Conservation (phyloP, 139 green algal species). For the Pleodorina starrii region DNA sequence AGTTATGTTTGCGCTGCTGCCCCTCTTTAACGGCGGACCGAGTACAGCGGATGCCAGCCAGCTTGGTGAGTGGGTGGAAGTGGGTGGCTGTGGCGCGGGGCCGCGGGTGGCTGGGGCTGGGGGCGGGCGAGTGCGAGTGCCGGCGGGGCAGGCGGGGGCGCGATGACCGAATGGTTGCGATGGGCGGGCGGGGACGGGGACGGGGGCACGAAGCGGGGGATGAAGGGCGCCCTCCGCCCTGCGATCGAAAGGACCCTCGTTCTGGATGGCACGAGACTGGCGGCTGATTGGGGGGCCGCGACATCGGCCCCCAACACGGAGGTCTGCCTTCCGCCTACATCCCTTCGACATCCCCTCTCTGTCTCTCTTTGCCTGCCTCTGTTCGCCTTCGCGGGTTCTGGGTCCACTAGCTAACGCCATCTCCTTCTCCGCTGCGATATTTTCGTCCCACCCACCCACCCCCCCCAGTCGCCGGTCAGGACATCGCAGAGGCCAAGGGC, state of each 20-base stretch:
- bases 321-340: too few relatives aligned
- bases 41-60: background rate
- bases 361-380: too few relatives aligned
- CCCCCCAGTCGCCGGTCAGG: background rate
- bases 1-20: slow-evolving; percentile 96
- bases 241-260: too few relatives aligned
- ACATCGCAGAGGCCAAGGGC: slow-evolving; percentile 51
- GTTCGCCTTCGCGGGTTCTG: too few relatives aligned
- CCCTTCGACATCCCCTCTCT: too few relatives aligned
- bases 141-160: background rate
- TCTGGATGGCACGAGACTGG: too few relatives aligned
- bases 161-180: too few relatives aligned
- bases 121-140: background rate
- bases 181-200: too few relatives aligned
- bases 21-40: slow-evolving; percentile 71
- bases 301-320: too few relatives aligned
- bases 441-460: background rate
- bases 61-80: slow-evolving; percentile 1
- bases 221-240: too few relatives aligned
- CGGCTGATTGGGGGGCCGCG: too few relatives aligned
- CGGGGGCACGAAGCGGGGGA: too few relatives aligned
- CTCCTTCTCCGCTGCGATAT: background rate
- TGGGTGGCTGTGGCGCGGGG: background rate
- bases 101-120: background rate
- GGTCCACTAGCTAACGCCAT: background rate